phyloP scores from a whole-genome alignment of 176 grass and related monocot genomes.

The Eremochloa ophiuroides region DNA sequence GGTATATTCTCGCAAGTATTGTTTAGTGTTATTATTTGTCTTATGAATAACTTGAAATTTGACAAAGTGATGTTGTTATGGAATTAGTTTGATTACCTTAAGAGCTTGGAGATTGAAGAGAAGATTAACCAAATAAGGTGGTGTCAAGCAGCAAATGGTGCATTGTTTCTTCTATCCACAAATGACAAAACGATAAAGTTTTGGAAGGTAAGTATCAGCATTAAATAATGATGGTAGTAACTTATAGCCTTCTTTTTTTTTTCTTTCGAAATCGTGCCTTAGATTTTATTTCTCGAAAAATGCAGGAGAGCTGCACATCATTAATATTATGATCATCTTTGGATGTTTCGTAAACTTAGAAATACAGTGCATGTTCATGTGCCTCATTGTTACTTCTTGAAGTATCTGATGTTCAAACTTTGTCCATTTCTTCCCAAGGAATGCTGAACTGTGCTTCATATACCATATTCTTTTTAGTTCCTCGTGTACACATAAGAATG shows the following conservation, averaged over 20 bases:
- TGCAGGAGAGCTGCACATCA: too few species aligned
- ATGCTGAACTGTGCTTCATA: not conserved
- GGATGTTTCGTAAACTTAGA: not conserved
- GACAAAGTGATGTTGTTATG: constrained; percentile 26
- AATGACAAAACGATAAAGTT: constrained; percentile 99
- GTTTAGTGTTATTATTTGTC: not conserved
- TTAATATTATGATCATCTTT: not conserved
- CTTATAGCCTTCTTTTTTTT: not conserved
- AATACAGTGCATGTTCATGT: not conserved
- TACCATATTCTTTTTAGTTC: not conserved
- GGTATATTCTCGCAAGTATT: constrained; percentile 51
- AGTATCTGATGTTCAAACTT: constrained; percentile 19
- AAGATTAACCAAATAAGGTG: constrained; percentile 99
- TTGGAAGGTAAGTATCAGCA: constrained; percentile 77
- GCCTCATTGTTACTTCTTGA: constrained; percentile 11
- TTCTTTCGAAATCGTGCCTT: not conserved
- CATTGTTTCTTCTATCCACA: constrained; percentile 86
- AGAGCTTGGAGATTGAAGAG: constrained; percentile 99
- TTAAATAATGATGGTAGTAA: constrained; percentile 1
- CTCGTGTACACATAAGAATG: not conserved
- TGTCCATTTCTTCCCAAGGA: not conserved
- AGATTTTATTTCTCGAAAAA: constrained; percentile 19
- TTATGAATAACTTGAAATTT: constrained; percentile 34
- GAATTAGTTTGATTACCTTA: constrained; percentile 96
- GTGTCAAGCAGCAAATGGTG: constrained; percentile 72